Evolutionary conservation across 2,329 filamentous ascomycete species (phyloP), one percentile per base, ranked within the genome.

Genomic region (Calycina marina): DNA sequence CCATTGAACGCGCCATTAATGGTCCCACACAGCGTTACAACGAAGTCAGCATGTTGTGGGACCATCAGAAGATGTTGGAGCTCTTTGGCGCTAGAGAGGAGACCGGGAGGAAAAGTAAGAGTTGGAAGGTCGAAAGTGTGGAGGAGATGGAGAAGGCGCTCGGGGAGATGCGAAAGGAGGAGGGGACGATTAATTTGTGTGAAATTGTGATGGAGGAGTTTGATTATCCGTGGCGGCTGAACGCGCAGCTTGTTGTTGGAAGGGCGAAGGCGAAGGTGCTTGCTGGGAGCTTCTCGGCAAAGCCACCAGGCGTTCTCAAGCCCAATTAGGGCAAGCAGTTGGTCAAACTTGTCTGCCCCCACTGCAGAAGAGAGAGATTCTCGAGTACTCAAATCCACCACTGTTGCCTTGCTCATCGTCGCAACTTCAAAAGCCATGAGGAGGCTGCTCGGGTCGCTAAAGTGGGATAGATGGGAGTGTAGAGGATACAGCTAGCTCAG

Each of bases 1-100:
- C 68, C 0, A 68, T 72, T 30, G 69, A 73, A 53, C 54, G 69
- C 5, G 58, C 58, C 28, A 72, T 73, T 30, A 66, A 73, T 39
- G 69, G 69, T 5, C 53, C 60, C 12, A 56, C 62, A 11, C 56
- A 66, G 37, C 46, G 36, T 1, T 74, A 74, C 46, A 74, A 74
- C 34, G 66, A 73, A 30, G 45, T 64, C 17, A 56, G 63, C n/a
- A 54, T 58, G 9, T 49, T 55, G 0, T 71, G 67, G 67, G 53
- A 61, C 29, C 63, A 71, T 35, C 56, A 62, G 5, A 53, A 62
- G 28, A 62, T 63, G 4, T 56, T 62, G 2, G 50, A 46, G 9
- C 61, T 66, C 35, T 68, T 69, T 30, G 65, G 65, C 0, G 61
- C 60, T 13, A 50, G 50, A 8, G 50, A 57, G 6, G 55, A 56